A percentile compares a stretch with the other conserved stretches of the same genome.
Conservation (phyloP, 768 basidiomycete genomes). For the Pleurotus citrinopileatus region DNA sequence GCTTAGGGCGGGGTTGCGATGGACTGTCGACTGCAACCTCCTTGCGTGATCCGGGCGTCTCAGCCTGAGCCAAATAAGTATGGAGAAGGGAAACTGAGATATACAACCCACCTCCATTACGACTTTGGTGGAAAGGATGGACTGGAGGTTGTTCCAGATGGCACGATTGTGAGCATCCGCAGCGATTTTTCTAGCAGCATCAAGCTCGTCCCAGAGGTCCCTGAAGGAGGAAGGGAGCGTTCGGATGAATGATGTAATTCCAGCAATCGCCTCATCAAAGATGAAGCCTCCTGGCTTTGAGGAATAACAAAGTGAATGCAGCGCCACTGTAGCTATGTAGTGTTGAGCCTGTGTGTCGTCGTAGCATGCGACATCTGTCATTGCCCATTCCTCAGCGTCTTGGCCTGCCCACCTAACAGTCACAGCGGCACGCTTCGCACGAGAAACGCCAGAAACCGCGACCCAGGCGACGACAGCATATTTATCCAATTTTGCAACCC, state of each 20-base stretch:
- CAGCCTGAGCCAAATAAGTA: neutral
- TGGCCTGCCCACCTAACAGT: constrained; percentile 71
- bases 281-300: constrained; percentile 57
- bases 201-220: constrained; percentile 92
- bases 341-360: constrained; percentile 82
- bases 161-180: constrained; percentile 65
- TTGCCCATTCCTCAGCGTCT: constrained; percentile 64
- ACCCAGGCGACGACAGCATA: constrained; percentile 74
- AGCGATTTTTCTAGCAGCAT: constrained; percentile 52
- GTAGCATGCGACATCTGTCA: constrained; percentile 83
- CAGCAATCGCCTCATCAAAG: constrained; percentile 39
- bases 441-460: constrained; percentile 63
- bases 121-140: constrained; percentile 66
- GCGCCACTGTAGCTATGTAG: constrained; percentile 82
- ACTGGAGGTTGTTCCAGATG: constrained; percentile 67
- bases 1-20: neutral
- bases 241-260: constrained; percentile 66
- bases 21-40: neutral
- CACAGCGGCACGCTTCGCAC: constrained; percentile 71
- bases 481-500: constrained; percentile 63
- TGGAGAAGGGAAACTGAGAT: neutral
- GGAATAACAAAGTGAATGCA: constrained; percentile 76
- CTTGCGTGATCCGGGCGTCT: neutral
- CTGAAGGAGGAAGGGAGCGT: constrained; percentile 79
- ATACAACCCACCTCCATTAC: constrained; percentile 36